Evolutionary conservation across 805 yeast genomes (phyloP), one percentile per base, ranked within the genome.

Genomic region (Saccharomyces paradoxus): DNA sequence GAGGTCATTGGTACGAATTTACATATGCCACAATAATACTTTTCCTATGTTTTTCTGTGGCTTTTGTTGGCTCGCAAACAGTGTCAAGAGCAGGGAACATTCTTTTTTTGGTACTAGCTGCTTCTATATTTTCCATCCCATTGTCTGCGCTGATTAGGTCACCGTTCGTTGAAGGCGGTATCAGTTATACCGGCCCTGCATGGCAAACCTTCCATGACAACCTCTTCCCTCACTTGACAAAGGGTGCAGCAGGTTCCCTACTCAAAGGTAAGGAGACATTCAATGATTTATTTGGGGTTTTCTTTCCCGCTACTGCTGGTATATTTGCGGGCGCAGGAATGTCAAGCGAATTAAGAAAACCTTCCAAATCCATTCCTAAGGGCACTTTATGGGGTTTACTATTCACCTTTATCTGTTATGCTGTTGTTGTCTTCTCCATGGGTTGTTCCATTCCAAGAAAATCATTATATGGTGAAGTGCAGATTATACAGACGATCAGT

Each of bases 301-400:
- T 94, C 65, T 94, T 94, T 74, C 97, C 99, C 10, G 97, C 99
- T 0, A 92, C 99, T 0, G 97, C 98, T 6, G 99, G 99, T 55
- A 91, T 94, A 28, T 86, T 94, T 70, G 98, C 99, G 2, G 99
- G 99, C 17, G 97, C 99, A 1, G 87, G 96, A 26, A 94, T 94
- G 99, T 89, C 97, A 46, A 98, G 99, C 21, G 97, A 90, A 62
- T 76, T 94, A 58, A 74, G 80, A 54, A 83, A 80, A 53, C 99
- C 99, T 0, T 89, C 97, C 0, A 82, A 80, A 63, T 82, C 96
- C 1, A 94, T 94, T 49, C 99, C 99, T 0, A 78, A 79, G 56
- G 99, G 99, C n/a, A 94, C 99, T 0, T 70, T 94, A 28, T 81
- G 84, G 76, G 99, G 98, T 0, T 72, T 92, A 8, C 60, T 82